Conservation (phyloP, 2,329 filamentous ascomycete genomes). For the Neofusicoccum sp. region DNA sequence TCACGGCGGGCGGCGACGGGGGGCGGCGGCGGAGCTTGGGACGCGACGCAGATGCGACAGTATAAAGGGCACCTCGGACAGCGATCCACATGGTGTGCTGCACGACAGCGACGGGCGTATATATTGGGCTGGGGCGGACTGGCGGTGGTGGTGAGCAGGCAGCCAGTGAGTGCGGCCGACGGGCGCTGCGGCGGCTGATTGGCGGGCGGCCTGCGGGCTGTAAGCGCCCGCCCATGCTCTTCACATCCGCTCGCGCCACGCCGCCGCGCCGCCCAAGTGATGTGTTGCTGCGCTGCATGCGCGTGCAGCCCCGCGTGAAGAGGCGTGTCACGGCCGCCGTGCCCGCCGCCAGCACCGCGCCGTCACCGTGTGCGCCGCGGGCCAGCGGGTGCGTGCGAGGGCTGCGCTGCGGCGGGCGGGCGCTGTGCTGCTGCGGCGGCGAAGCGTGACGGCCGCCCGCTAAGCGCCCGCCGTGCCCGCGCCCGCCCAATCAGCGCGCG, state of each 20-base stretch:
- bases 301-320: conserved; percentile 5
- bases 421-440: neutral
- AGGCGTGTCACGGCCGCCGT: neutral
- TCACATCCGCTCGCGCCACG: conserved; percentile 12
- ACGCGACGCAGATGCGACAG: conserved; percentile 16
- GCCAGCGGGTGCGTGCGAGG: neutral
- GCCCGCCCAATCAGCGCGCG: neutral
- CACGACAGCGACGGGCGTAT: conserved; percentile 12
- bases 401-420: too few relatives aligned
- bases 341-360: neutral
- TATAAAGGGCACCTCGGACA: neutral
- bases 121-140: conserved; percentile 9
- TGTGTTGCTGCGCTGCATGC: conserved; percentile 11
- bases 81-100: conserved; percentile 10
- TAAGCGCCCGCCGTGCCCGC: conserved; percentile 6
- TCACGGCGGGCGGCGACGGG: neutral
- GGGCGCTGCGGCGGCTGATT: conserved; percentile 2
- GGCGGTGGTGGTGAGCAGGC: conserved; percentile 9
- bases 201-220: neutral
- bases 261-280: neutral
- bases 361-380: neutral
- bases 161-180: conserved; percentile 8
- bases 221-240: conserved; percentile 18
- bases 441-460: neutral
- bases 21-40: neutral